Percentiles rank a stretch among this genome's conserved stretches.
phyloP scores from a whole-genome alignment of 768 basidiomycete species.

The Xerocomellus amylosporus region DNA sequence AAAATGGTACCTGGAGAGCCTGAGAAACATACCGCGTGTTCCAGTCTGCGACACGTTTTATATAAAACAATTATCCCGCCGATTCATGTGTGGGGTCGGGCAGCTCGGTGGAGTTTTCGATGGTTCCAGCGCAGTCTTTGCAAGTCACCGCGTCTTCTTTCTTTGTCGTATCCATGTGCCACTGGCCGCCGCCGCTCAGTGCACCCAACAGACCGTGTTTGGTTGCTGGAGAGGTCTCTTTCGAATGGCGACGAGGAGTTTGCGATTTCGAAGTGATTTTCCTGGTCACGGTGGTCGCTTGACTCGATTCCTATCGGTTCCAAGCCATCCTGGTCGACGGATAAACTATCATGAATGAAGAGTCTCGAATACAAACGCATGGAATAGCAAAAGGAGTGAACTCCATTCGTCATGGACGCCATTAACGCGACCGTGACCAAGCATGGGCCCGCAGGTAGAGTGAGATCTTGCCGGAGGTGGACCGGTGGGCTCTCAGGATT shows the following conservation, averaged over 20 bases:
- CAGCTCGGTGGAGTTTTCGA: conserved; percentile 3
- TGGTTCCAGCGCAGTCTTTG: not conserved
- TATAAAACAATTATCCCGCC: conserved; percentile 8
- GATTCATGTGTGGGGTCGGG: not conserved
- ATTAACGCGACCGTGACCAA: not conserved
- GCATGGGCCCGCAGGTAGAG: not conserved
- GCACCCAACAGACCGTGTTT: not conserved
- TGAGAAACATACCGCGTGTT: conserved; percentile 10
- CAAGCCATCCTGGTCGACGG: not conserved
- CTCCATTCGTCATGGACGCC: not conserved
- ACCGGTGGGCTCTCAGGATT: no score
- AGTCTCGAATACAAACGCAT: not conserved
- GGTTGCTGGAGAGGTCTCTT: not conserved
- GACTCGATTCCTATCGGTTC: not conserved
- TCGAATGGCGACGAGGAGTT: not conserved
- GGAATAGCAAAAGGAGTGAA: not conserved
- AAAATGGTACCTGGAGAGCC: not conserved
- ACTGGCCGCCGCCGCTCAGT: not conserved
- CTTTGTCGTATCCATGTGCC: not conserved
- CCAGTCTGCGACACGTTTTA: conserved; percentile 8
- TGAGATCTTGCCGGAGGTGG: not conserved
- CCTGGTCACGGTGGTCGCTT: not conserved
- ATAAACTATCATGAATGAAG: not conserved
- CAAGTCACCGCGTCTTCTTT: conserved; percentile 12
- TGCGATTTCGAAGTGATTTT: not conserved